Conservation (phyloP, 1,284 basidiomycete genomes). For the Tausonia pullulans region DNA sequence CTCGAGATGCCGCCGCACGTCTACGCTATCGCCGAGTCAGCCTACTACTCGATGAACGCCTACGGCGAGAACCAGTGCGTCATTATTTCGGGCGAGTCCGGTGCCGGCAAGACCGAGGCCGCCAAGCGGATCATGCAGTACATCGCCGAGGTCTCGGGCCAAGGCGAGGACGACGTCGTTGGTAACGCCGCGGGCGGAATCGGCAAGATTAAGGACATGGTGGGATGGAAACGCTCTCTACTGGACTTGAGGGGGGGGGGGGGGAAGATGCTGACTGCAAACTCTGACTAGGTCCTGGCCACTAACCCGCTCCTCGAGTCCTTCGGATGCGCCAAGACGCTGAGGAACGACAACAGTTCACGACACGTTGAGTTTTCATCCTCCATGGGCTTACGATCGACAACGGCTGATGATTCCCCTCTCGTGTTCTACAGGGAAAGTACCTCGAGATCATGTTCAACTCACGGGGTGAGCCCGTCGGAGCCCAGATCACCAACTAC, state of each 20-base stretch:
- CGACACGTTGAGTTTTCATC: conserved; percentile 55
- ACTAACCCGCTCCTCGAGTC: conserved; percentile 96
- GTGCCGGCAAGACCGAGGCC: conserved; percentile 93
- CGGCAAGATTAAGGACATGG: conserved; percentile 99
- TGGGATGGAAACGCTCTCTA: conserved; percentile 29
- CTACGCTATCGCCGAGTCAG: conserved; percentile 89
- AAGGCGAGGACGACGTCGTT: conserved; percentile 54
- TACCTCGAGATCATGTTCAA: conserved; percentile 99
- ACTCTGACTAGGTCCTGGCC: conserved; percentile 45
- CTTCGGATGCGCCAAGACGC: conserved; percentile 97
- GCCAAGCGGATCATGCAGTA: conserved; percentile 99
- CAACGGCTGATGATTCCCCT: not conserved
- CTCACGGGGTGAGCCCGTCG: conserved; percentile 78
- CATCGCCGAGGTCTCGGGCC: conserved; percentile 87
- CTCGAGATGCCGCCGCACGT: conserved; percentile 98
- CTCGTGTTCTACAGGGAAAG: conserved; percentile 59
- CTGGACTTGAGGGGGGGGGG: too few relatives aligned
- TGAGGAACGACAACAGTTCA: conserved; percentile 97
- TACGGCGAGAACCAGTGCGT: conserved; percentile 99
- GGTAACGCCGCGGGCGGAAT: conserved; percentile 46
- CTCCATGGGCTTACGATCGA: too few relatives aligned
- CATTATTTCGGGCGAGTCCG: conserved; percentile 98
- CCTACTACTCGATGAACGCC: conserved; percentile 99
- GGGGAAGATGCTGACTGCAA: too few relatives aligned
- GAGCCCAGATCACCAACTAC: conserved; percentile 98